Evolutionary conservation across 2,329 filamentous ascomycete genomes (phyloP).

Genomic region (Hirsutella rhossiliensis): DNA sequence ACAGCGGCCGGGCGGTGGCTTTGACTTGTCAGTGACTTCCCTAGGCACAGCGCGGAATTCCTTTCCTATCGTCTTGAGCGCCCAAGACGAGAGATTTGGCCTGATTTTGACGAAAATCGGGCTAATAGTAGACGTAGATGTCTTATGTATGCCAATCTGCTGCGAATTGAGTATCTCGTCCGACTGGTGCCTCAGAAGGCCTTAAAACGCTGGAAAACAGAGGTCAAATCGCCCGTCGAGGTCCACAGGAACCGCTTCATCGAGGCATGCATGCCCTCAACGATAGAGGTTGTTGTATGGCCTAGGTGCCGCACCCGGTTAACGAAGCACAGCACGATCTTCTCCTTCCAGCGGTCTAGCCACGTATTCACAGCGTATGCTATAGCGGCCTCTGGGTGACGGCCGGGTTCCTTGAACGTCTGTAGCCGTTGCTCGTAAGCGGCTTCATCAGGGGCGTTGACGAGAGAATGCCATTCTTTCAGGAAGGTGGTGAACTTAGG

Average conservation of each 20-base stretch:
- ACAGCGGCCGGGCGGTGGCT: background rate
- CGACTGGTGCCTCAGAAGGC: background rate
- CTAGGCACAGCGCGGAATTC: background rate
- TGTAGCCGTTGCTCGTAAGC: background rate
- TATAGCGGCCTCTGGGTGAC: background rate
- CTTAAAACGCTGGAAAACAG: too few species aligned
- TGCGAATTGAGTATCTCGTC: background rate
- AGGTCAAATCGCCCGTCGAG: too few species aligned
- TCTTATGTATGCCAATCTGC: background rate
- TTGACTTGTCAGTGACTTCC: background rate
- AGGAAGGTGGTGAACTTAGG: background rate
- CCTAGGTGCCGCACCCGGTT: background rate
- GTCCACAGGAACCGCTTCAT: too few species aligned
- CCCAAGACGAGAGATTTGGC: background rate
- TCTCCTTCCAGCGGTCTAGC: background rate
- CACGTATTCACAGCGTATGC: background rate
- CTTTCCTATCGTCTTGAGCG: background rate
- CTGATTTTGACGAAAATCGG: background rate
- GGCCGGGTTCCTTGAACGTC: background rate
- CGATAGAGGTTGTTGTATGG: too few species aligned
- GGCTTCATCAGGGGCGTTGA: background rate
- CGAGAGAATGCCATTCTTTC: background rate
- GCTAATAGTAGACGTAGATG: background rate
- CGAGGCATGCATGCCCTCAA: too few species aligned
- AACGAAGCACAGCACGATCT: background rate